These are phyloP conservation scores for Syncephalastrum contaminatum DNA, from an alignment of 371 early-diverging fungal species.

Conservation along the genomic window DNA sequence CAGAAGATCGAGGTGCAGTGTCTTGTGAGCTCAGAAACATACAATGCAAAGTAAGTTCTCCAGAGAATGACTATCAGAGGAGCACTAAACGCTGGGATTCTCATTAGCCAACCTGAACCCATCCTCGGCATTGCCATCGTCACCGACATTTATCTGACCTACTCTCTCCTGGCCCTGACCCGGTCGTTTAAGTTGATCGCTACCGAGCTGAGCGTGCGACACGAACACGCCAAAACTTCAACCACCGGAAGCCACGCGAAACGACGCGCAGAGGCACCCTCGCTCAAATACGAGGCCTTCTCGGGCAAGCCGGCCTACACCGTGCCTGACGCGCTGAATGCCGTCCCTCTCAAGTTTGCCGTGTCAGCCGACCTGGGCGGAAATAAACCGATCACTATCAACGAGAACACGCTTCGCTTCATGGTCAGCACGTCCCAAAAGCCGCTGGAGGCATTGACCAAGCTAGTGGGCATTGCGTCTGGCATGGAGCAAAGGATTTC, in stretches of 20 bases:
- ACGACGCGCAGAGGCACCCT: neutral
- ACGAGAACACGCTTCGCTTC: slow-evolving; percentile 40
- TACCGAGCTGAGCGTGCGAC: slow-evolving; percentile 26
- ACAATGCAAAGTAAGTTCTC: too few relatives aligned
- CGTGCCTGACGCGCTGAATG: neutral
- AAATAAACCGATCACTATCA: slow-evolving; percentile 40
- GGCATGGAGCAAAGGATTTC: too few relatives aligned
- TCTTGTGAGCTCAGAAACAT: too few relatives aligned
- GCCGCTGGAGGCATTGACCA: neutral
- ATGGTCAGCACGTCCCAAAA: slow-evolving; percentile 26
- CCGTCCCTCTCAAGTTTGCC: slow-evolving; percentile 20
- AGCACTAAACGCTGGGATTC: too few relatives aligned
- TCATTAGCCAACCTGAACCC: slow-evolving; percentile 19
- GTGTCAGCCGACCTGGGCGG: slow-evolving; percentile 30
- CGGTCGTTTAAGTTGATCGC: slow-evolving; percentile 22
- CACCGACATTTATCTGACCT: slow-evolving; percentile 41
- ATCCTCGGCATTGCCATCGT: slow-evolving; percentile 32
- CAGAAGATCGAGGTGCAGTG: too few relatives aligned
- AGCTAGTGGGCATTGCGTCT: too few relatives aligned
- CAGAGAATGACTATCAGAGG: too few relatives aligned
- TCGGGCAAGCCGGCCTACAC: too few relatives aligned
- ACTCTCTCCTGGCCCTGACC: slow-evolving; percentile 30
- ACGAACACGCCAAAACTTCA: slow-evolving; percentile 2
- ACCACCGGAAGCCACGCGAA: neutral
- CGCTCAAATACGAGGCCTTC: too few relatives aligned